phyloP scores from a whole-genome alignment of 1,139 yeast genomes.

The Blastobotrys indianensis region DNA sequence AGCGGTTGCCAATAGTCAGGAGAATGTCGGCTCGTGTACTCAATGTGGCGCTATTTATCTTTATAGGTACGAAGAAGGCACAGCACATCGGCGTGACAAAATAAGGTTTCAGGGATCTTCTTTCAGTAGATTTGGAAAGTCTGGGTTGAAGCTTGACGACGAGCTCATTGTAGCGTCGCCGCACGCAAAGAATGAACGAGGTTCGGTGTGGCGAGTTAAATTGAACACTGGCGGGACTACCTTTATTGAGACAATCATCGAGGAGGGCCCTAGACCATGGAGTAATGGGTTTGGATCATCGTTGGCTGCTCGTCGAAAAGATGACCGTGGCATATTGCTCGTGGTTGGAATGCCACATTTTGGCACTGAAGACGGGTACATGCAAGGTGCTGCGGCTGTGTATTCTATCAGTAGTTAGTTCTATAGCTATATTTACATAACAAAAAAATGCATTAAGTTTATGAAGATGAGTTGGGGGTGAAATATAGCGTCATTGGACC shows the following conservation, averaged over 20 bases:
- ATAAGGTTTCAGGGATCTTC: constrained; percentile 11
- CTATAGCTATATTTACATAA: no score
- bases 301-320: constrained; percentile 27
- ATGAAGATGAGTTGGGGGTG: constrained; percentile 19
- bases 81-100: constrained; percentile 2
- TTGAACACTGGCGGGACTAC: constrained; percentile 20
- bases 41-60: constrained; percentile 37
- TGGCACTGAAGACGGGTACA: constrained; percentile 31
- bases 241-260: constrained; percentile 18
- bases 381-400: constrained; percentile 22
- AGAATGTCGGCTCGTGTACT: constrained; percentile 22
- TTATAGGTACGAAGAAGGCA: constrained; percentile 11
- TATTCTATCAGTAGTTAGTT: constrained; percentile 14
- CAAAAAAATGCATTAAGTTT: constrained; percentile 16
- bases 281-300: constrained; percentile 40
- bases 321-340: constrained; percentile 24
- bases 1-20: constrained; percentile 26
- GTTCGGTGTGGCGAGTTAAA: constrained; percentile 40
- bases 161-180: constrained; percentile 38
- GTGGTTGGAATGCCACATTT: constrained; percentile 45
- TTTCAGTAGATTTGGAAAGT: constrained; percentile 34
- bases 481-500: constrained; percentile 23
- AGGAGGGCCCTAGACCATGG: constrained; percentile 29
- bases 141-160: constrained; percentile 26
- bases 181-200: constrained; percentile 36